These are phyloP conservation scores for Coemansia umbellata DNA, from an alignment of 192 early-diverging fungal species.

Conservation along the genomic window DNA sequence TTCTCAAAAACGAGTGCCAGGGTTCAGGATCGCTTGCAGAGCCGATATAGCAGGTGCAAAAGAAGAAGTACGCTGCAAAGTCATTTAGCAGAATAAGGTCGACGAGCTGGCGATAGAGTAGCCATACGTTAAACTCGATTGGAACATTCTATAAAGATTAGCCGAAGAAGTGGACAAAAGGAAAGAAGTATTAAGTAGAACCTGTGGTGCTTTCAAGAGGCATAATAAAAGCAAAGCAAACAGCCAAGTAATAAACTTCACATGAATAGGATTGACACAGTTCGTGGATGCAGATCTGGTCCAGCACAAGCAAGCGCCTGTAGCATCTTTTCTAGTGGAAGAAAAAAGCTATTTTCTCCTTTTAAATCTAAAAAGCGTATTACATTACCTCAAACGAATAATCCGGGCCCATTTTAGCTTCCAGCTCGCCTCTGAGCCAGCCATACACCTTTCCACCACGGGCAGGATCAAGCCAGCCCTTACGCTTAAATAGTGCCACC, in stretches of 20 bases:
- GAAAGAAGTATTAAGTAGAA: neutral
- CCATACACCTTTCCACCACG: slow-evolving; percentile 53
- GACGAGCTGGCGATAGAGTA: slow-evolving; percentile 89
- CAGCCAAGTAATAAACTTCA: too few species aligned
- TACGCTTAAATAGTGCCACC: slow-evolving; percentile 66
- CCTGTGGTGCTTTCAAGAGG: too few species aligned
- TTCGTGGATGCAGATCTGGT: too few species aligned
- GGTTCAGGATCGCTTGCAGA: slow-evolving; percentile 54
- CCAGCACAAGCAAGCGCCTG: neutral
- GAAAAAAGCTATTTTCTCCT: too few species aligned
- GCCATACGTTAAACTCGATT: slow-evolving; percentile 95
- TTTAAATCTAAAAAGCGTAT: too few species aligned
- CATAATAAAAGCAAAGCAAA: too few species aligned
- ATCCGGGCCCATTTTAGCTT: slow-evolving; percentile 73
- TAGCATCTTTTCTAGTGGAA: too few species aligned
- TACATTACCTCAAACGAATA: slow-evolving; percentile 72
- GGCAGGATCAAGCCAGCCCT: slow-evolving; percentile 62
- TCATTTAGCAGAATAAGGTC: slow-evolving; percentile 94
- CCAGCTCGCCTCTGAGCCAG: slow-evolving; percentile 66
- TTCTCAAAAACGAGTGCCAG: slow-evolving; percentile 67
- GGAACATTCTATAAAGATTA: slow-evolving; percentile 60
- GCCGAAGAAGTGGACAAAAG: too few species aligned
- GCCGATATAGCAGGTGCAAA: slow-evolving; percentile 76
- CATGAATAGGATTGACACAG: slow-evolving; percentile 18
- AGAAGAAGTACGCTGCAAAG: slow-evolving; percentile 82